Conservation (phyloP, 176 grass and related monocot genomes). For the Triticum aestivum region DNA sequence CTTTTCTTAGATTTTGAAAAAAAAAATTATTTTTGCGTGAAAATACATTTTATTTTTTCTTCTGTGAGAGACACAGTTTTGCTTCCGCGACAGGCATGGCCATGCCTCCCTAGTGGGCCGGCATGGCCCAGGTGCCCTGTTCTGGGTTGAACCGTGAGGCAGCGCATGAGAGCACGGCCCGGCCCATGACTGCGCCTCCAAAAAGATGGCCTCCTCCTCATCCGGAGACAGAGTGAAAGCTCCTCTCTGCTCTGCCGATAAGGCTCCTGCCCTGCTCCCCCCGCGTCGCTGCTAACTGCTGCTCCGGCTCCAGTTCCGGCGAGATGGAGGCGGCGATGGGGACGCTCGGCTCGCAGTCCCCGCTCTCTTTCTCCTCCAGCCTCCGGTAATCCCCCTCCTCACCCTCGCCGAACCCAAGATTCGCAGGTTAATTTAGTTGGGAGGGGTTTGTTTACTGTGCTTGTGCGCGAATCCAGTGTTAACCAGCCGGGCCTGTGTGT, state of each 20-base stretch:
- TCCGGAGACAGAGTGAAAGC: conserved; percentile 7
- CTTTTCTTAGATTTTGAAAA: too few relatives aligned
- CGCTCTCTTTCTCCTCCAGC: conserved; percentile 75
- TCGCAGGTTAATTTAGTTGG: not conserved
- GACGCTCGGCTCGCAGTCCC: conserved; percentile 51
- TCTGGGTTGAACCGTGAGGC: too few relatives aligned
- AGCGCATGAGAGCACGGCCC: not conserved
- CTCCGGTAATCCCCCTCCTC: conserved; percentile 34
- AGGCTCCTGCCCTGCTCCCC: conserved; percentile 8
- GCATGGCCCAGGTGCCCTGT: too few relatives aligned
- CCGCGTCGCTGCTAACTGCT: not conserved
- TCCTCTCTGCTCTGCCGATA: conserved; percentile 39
- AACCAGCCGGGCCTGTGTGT: too few relatives aligned
- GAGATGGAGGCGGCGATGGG: conserved; percentile 48
- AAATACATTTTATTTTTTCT: too few relatives aligned
- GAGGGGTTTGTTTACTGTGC: not conserved
- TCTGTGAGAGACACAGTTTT: too few relatives aligned
- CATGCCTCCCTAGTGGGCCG: too few relatives aligned
- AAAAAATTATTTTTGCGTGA: too few relatives aligned
- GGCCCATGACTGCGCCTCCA: not conserved
- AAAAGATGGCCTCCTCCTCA: not conserved
- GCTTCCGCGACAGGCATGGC: too few relatives aligned
- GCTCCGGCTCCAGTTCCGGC: not conserved
- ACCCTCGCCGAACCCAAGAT: too few relatives aligned
- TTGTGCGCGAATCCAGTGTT: not conserved